Percentiles rank a stretch among this genome's conserved stretches.
phyloP scores from a whole-genome alignment of 768 basidiomycete genomes.

The Auricularia cornea region DNA sequence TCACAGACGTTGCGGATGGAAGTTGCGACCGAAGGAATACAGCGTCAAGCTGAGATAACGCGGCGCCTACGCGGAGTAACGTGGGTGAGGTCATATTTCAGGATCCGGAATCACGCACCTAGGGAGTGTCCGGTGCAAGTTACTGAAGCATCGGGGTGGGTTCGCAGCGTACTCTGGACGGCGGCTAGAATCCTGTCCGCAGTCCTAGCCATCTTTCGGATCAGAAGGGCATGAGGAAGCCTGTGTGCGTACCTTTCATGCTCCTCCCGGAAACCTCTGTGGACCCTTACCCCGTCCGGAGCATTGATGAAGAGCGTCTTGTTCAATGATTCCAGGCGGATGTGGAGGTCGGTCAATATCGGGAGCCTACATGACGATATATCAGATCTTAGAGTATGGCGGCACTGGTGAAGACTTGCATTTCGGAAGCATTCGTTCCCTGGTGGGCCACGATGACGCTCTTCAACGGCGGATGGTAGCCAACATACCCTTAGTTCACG shows the following conservation, averaged over 20 bases:
- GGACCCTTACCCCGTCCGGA: slow-evolving; percentile 31
- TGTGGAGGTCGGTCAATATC: slow-evolving; percentile 34
- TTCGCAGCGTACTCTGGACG: slow-evolving; percentile 17
- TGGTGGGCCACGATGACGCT: slow-evolving; percentile 32
- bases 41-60: slow-evolving; percentile 29
- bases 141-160: slow-evolving; percentile 12
- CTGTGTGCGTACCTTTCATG: slow-evolving; percentile 35
- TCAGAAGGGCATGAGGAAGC: no score
- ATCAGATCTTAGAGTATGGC: no score
- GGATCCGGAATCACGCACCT: no score
- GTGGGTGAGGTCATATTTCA: slow-evolving; percentile 1
- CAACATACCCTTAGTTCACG: slow-evolving; percentile 38
- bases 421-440: slow-evolving; percentile 25
- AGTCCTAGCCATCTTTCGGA: slow-evolving; percentile 12
- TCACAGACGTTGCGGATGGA: slow-evolving; percentile 23
- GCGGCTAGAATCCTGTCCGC: slow-evolving; percentile 21
- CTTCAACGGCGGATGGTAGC: slow-evolving; percentile 33
- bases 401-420: slow-evolving; percentile 17
- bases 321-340: slow-evolving; percentile 28
- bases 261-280: slow-evolving; percentile 37
- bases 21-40: slow-evolving; percentile 33
- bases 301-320: slow-evolving; percentile 44
- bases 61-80: slow-evolving; percentile 19
- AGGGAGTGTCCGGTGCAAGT: no score
- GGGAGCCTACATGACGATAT: slow-evolving; percentile 27